Base-by-base conservation (phyloP, 2,329 filamentous ascomycete genomes). In the Cercospora zeina region DNA sequence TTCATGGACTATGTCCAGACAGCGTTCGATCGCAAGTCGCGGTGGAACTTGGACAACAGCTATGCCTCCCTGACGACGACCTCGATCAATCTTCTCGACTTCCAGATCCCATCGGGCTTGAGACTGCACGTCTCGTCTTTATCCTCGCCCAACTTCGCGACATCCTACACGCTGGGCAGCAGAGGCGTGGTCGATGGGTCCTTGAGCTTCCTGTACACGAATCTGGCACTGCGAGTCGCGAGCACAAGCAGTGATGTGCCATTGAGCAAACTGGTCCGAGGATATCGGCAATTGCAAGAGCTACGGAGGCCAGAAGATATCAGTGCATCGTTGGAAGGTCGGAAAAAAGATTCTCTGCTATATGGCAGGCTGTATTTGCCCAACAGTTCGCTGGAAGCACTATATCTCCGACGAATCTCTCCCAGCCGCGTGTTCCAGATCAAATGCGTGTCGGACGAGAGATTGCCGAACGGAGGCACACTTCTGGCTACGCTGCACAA, bases 1-100 rank as follows among this genome's bases (percentile, higher is more conserved):
- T 97, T 96, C 81, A 96, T 97, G 91, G 92, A 96, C 79, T 93
- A 96, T 81, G 89, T 97, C 80, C 91, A 96, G 79, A 85, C 89
- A 79, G 90, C 91, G 72, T 97, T 96, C 79, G 90, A 91, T 76
- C 84, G 89, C 75, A 88, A 89, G 61, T 93, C 92, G 50, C 85
- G 89, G 75, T 97, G 93, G 93, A 90, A 93, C 74, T 83, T 87
- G 72, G 91, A 97, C 81, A 96, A 96, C 77, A 95, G 90, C 64
- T 97, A 97, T 79, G 88, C 90, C 69, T 86, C 88, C 67, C 81
- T 97, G 72, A 96, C 92, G 70, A 87, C 89, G 62, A 96, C 91
- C 3, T 87, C 91, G 53, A 86, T 91, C 80, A 90, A 90, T 66
- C 84, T 99, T 59, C 85, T 99, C 67, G 90, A 95, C 73, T 99